Percentiles rank a stretch among this genome's conserved stretches.
Conservation (phyloP, 306 rosid genomes). For the Fagus sylvatica region DNA sequence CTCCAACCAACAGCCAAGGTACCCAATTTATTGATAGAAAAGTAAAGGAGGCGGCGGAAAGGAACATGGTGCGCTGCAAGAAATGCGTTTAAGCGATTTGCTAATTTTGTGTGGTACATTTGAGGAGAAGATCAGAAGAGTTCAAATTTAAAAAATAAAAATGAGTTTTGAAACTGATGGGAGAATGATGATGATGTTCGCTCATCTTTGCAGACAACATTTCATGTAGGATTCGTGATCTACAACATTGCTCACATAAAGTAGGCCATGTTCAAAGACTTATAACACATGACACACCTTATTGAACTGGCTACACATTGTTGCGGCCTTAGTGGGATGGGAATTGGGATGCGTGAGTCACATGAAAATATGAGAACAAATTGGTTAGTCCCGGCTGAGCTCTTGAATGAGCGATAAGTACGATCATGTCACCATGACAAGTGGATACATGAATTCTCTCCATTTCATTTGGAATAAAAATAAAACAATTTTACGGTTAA, state of each 20-base stretch:
- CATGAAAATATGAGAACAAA: slow-evolving; percentile 13
- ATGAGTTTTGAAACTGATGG: slow-evolving; percentile 43
- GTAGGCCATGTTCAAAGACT: slow-evolving; percentile 19
- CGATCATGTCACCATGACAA: too few relatives aligned
- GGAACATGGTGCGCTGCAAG: slow-evolving; percentile 39
- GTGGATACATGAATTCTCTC: too few relatives aligned
- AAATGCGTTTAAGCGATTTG: neutral
- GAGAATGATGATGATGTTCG: slow-evolving; percentile 16
- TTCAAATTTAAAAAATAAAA: slow-evolving; percentile 37
- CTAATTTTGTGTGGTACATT: slow-evolving; percentile 36
- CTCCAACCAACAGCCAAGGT: slow-evolving; percentile 38
- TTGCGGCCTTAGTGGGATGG: slow-evolving; percentile 18
- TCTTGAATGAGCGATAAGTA: too few relatives aligned
- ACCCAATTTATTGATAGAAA: slow-evolving; percentile 32
- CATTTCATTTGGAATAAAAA: too few relatives aligned
- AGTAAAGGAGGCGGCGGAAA: slow-evolving; percentile 36
- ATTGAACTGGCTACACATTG: slow-evolving; percentile 5
- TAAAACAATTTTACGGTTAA: too few relatives aligned
- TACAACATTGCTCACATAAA: neutral
- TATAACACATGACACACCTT: slow-evolving; percentile 13
- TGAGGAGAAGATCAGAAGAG: slow-evolving; percentile 15
- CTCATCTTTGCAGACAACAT: slow-evolving; percentile 11
- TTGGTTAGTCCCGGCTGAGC: too few relatives aligned
- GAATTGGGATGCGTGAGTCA: slow-evolving; percentile 20
- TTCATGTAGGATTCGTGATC: slow-evolving; percentile 21